phyloP scores from a whole-genome alignment of 108 stramenopile genomes.

The Skeletonema tropicum region DNA sequence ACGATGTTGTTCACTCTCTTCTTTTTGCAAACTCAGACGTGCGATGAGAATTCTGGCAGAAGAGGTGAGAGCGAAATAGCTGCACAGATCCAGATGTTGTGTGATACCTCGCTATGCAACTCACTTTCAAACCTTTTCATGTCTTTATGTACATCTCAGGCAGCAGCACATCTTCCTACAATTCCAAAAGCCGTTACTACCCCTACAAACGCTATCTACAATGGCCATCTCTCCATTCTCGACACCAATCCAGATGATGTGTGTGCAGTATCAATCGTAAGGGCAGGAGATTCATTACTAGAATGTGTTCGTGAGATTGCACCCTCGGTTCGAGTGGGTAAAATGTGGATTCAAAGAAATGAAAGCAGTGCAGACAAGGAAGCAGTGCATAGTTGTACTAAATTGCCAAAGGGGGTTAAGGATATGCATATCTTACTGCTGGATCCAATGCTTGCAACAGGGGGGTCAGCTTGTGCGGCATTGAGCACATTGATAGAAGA shows the following conservation, averaged over 20 bases:
- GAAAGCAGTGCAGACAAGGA: constrained; percentile 85
- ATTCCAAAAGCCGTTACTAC: constrained; percentile 54
- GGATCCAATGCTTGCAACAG: constrained; percentile 99
- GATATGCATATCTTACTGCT: constrained; percentile 87
- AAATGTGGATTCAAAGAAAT: constrained; percentile 97
- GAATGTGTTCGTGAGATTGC: constrained; percentile 83
- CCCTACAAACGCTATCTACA: constrained; percentile 70
- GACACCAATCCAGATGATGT: constrained; percentile 48
- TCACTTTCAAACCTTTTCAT: too few species aligned
- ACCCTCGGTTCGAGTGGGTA: constrained; percentile 84
- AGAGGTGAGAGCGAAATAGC: constrained; percentile 44
- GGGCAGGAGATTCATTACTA: constrained; percentile 92
- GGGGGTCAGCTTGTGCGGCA: constrained; percentile 90
- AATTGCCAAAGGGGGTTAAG: constrained; percentile 84
- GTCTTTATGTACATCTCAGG: too few species aligned
- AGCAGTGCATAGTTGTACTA: constrained; percentile 89
- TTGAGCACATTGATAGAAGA: constrained; percentile 66
- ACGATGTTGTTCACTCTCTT: background rate
- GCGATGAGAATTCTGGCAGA: constrained; percentile 88
- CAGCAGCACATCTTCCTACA: constrained; percentile 77
- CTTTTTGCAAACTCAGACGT: constrained; percentile 9
- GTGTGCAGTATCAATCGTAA: constrained; percentile 90
- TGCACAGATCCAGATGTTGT: too few species aligned
- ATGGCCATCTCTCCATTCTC: constrained; percentile 47
- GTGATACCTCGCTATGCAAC: too few species aligned